Evolutionary conservation across 305 asterid genomes (phyloP).

Genomic region (Plantago rigida): DNA sequence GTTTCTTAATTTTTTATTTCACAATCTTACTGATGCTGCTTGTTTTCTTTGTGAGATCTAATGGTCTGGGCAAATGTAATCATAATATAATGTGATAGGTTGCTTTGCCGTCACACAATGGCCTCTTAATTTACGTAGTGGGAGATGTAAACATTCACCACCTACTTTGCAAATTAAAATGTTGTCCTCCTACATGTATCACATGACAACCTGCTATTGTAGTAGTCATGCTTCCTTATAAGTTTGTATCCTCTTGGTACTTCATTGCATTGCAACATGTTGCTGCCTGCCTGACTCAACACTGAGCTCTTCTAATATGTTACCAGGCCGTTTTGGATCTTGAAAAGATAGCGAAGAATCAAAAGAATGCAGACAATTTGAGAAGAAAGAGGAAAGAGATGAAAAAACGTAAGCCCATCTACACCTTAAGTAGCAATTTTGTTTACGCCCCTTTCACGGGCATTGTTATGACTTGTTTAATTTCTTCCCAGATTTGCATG

Average conservation of each 20-base stretch:
- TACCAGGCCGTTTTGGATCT: conserved; percentile 56
- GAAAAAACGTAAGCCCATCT: conserved; percentile 57
- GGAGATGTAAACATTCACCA: neutral
- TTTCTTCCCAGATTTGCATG: conserved; percentile 56
- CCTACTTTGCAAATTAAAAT: neutral
- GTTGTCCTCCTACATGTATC: neutral
- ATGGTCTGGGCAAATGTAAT: no score
- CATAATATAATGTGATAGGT: no score
- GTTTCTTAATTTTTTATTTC: neutral
- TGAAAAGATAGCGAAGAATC: conserved; percentile 61
- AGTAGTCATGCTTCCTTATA: neutral
- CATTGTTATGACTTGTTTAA: neutral
- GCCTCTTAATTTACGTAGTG: no score
- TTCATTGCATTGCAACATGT: neutral
- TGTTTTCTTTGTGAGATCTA: no score
- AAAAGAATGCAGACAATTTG: conserved; percentile 45
- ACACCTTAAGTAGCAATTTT: neutral
- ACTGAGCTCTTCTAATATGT: conserved; percentile 17
- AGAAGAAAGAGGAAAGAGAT: conserved; percentile 76
- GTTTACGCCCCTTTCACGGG: neutral
- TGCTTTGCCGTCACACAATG: no score
- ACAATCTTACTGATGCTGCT: no score
- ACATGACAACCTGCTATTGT: neutral
- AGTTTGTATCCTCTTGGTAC: neutral
- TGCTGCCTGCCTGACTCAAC: conserved; percentile 1